These are phyloP conservation scores for Rhodotorula sp. DNA, from an alignment of 1,284 basidiomycete species.

Conservation along the genomic window DNA sequence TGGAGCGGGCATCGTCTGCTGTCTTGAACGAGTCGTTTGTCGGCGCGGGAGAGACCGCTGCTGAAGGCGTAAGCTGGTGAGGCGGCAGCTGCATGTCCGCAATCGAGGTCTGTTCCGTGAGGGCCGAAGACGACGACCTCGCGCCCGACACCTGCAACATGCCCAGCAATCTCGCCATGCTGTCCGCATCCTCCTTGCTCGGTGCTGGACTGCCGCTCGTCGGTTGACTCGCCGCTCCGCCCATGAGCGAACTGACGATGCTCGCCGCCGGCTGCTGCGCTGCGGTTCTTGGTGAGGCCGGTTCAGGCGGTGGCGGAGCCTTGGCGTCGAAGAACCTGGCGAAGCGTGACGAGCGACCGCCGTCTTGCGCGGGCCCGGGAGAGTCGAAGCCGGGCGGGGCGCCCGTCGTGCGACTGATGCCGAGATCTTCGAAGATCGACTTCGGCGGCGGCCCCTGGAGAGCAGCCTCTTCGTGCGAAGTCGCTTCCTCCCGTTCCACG, in stretches of 20 bases:
- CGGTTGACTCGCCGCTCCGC: neutral
- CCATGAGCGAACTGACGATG: slow-evolving; percentile 31
- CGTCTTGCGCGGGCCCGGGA: neutral
- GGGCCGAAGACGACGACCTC: neutral
- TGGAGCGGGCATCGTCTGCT: slow-evolving; percentile 10
- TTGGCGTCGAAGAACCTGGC: slow-evolving; percentile 40
- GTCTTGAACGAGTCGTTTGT: neutral
- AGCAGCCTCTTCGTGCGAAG: neutral
- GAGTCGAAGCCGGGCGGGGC: slow-evolving; percentile 6
- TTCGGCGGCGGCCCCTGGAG: slow-evolving; percentile 3
- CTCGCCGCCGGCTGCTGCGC: slow-evolving; percentile 6
- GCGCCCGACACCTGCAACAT: slow-evolving; percentile 37
- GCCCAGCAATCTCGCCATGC: slow-evolving; percentile 35
- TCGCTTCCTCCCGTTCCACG: slow-evolving; percentile 1
- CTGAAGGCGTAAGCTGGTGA: neutral
- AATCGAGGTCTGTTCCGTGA: neutral
- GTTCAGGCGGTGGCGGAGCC: slow-evolving; percentile 12
- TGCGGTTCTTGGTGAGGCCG: neutral
- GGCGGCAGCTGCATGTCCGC: neutral
- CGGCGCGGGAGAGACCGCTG: neutral
- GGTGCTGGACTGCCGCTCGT: neutral
- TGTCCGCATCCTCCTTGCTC: slow-evolving; percentile 36
- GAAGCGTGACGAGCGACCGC: slow-evolving; percentile 30
- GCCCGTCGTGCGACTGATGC: slow-evolving; percentile 15
- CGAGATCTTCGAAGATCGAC: slow-evolving; percentile 35